Percentiles rank a stretch among this genome's conserved stretches.
These are phyloP conservation scores for Pseudopyricularia javanii DNA, from an alignment of 2,329 filamentous ascomycete species.

Conservation along the genomic window DNA sequence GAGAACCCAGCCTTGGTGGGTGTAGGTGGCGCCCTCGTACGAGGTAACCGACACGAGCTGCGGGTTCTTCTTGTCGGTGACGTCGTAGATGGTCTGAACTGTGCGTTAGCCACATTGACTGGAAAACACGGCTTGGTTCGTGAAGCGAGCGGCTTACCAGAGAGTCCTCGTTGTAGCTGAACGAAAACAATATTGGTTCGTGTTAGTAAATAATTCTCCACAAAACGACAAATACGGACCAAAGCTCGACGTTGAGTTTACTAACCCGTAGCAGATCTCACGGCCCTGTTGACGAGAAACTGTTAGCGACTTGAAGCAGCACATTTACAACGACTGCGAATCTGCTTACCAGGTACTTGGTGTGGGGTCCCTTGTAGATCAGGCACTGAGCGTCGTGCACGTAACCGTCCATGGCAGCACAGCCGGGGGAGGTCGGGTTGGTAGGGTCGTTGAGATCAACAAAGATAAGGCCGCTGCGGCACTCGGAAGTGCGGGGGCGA, in stretches of 20 bases:
- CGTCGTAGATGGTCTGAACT: constrained; percentile 22
- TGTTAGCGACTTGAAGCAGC: neutral
- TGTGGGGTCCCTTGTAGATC: constrained; percentile 37
- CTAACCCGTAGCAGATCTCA: neutral
- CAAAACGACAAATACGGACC: neutral
- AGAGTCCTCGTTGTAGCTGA: constrained; percentile 40
- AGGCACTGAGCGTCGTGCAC: constrained; percentile 51
- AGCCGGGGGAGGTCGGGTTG: constrained; percentile 40
- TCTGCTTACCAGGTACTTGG: constrained; percentile 18
- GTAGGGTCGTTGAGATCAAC: constrained; percentile 41
- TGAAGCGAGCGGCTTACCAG: constrained; percentile 12
- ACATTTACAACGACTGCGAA: neutral
- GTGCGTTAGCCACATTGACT: neutral
- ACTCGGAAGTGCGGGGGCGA: constrained; percentile 25
- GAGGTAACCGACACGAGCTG: constrained; percentile 37
- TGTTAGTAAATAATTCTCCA: constrained; percentile 16
- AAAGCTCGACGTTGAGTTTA: neutral
- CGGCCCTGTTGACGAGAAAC: neutral
- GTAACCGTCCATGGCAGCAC: constrained; percentile 42
- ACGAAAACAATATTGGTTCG: constrained; percentile 36
- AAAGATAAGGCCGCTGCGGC: constrained; percentile 43
- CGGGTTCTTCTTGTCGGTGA: constrained; percentile 32
- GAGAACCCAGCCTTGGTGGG: constrained; percentile 42
- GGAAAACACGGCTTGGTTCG: neutral
- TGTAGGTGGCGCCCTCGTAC: constrained; percentile 44